Percentiles rank a stretch among this genome's conserved stretches.
Conservation (phyloP, 805 yeast species). For the Metschnikowia kofuensis region DNA sequence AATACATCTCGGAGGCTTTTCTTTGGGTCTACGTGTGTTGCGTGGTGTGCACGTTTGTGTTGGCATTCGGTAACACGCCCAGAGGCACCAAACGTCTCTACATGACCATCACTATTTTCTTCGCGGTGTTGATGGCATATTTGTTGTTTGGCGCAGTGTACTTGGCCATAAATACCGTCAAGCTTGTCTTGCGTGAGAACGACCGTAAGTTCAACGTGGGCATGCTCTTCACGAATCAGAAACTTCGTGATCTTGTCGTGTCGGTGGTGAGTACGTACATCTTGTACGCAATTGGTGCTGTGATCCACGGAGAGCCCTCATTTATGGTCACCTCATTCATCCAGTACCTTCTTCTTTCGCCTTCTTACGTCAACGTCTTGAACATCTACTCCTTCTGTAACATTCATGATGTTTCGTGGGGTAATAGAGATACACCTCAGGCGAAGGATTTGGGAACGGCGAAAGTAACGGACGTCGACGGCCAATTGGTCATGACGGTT, state of each 20-base stretch:
- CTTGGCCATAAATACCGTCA: conserved; percentile 53
- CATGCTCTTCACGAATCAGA: conserved; percentile 45
- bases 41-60: conserved; percentile 55
- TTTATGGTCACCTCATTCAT: conserved; percentile 56
- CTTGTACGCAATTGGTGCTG: conserved; percentile 54
- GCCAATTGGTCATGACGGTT: conserved; percentile 36
- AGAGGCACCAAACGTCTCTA: conserved; percentile 57
- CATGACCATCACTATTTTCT: conserved; percentile 49
- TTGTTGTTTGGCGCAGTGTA: conserved; percentile 57
- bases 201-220: conserved; percentile 42
- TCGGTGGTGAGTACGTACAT: conserved; percentile 62
- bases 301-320: conserved; percentile 64
- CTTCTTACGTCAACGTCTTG: conserved; percentile 52
- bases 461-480: conserved; percentile 48
- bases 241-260: conserved; percentile 50
- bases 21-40: conserved; percentile 56
- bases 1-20: conserved; percentile 48
- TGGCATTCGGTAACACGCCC: conserved; percentile 64
- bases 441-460: conserved; percentile 56
- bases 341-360: conserved; percentile 50
- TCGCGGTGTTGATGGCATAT: conserved; percentile 60
- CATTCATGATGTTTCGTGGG: conserved; percentile 73
- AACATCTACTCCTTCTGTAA: conserved; percentile 69
- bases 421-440: conserved; percentile 67
- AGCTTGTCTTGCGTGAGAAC: conserved; percentile 30